phyloP scores from a whole-genome alignment of 768 basidiomycete genomes.

The Termitomyces titanicus region DNA sequence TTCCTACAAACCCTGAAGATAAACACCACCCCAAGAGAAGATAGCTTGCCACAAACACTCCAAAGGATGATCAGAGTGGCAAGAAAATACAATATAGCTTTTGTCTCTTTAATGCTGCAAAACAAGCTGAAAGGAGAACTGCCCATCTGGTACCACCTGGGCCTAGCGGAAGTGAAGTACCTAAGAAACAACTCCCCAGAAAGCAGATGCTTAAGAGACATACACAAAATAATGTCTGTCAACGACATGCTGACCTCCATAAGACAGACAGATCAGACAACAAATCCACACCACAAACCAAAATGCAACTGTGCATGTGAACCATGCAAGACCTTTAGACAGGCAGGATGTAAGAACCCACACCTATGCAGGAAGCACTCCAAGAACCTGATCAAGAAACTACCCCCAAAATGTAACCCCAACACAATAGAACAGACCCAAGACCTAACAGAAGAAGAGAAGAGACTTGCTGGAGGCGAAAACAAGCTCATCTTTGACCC shows the following conservation, averaged over 20 bases:
- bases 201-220: background rate
- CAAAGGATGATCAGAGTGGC: background rate
- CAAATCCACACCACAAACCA: background rate
- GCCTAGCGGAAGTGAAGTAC: background rate
- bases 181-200: background rate
- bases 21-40: too few species aligned
- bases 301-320: background rate
- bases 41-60: too few species aligned
- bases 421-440: too few species aligned
- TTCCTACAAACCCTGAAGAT: background rate
- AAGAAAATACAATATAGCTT: background rate
- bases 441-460: too few species aligned
- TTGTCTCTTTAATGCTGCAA: background rate
- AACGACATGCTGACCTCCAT: constrained; percentile 1
- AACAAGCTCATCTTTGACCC: too few species aligned
- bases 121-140: background rate
- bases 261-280: background rate
- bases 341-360: constrained; percentile 15
- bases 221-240: constrained; percentile 11
- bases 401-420: constrained; percentile 22
- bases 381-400: constrained; percentile 7
- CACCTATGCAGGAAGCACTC: constrained; percentile 14
- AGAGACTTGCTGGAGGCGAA: too few species aligned
- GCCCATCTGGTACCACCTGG: background rate
- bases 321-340: background rate